phyloP scores from a whole-genome alignment of 2,329 filamentous ascomycete species.

The Coniosporium uncinatum region DNA sequence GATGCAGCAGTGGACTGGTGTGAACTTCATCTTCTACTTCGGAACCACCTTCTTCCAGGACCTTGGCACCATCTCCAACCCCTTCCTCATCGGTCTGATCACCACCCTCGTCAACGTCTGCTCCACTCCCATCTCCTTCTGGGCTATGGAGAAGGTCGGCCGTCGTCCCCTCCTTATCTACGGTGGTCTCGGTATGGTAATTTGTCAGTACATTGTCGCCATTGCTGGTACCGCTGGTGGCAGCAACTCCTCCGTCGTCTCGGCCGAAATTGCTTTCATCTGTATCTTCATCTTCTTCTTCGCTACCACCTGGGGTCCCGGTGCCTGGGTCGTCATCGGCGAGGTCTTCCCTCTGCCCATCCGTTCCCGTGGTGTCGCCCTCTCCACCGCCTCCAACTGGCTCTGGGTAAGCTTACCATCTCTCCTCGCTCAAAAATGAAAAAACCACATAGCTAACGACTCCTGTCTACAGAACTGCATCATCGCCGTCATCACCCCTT shows the following conservation, averaged over 20 bases:
- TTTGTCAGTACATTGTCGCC: slow-evolving; percentile 84
- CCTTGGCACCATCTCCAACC: slow-evolving; percentile 68
- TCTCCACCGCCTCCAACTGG: slow-evolving; percentile 90
- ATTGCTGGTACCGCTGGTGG: slow-evolving; percentile 46
- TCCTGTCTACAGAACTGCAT: slow-evolving; percentile 25
- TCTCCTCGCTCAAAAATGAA: background rate
- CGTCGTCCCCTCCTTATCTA: slow-evolving; percentile 75
- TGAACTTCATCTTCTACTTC: slow-evolving; percentile 81
- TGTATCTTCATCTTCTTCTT: slow-evolving; percentile 67
- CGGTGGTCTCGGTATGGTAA: slow-evolving; percentile 76
- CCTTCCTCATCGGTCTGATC: slow-evolving; percentile 79
- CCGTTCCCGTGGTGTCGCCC: slow-evolving; percentile 78
- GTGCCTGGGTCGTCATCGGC: slow-evolving; percentile 67
- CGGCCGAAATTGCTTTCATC: slow-evolving; percentile 79
- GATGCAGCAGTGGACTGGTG: slow-evolving; percentile 64
- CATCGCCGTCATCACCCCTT: slow-evolving; percentile 67
- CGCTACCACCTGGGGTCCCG: slow-evolving; percentile 74
- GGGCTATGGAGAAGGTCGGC: slow-evolving; percentile 74
- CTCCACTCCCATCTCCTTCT: slow-evolving; percentile 87
- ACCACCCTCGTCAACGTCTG: slow-evolving; percentile 85
- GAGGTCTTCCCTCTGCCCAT: slow-evolving; percentile 90
- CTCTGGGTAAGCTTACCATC: too few relatives aligned
- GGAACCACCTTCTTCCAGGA: slow-evolving; percentile 81
- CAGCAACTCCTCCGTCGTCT: slow-evolving; percentile 26
- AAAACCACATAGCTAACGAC: background rate